Evolutionary conservation across 495 filamentous ascomycete genomes (phyloP), one percentile per base, ranked within the genome.

Genomic region (Aspergillus cristatus): DNA sequence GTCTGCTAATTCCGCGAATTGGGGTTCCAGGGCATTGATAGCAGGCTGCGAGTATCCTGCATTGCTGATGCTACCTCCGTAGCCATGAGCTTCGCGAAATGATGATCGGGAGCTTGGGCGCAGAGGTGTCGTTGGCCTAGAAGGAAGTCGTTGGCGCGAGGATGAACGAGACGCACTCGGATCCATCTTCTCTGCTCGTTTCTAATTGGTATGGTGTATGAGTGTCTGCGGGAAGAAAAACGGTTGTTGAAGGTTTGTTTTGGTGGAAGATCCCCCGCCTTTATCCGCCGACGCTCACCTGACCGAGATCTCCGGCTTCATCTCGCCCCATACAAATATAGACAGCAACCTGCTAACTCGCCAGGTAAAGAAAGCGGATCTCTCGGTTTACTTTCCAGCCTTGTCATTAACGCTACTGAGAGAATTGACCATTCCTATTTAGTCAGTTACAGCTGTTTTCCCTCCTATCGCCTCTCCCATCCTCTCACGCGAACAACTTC

Each of bases 1-100:
- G 60, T 97, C 93, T 7, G 86, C 82, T 2, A 98, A 69, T 62
- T 98, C 91, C 18, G 87, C 90, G 53, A 97, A 97, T 8, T 82
- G 80, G 0, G 84, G 84, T 55, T 94, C 85, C 41, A 97, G 74
- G 6, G 71, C 63, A 47, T 90, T 86, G 41, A 97, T 77, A 3
- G 90, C 87, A 46, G 81, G 78, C 11, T 78, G 62, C 3, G 72
- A 76, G 34, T 79, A 63, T 39, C 60, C 54, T 20, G 57, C 41
- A 39, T 51, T 53, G 28, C 60, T 52, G 47, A 63, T 58, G 39
- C 53, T 60, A 28, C 47, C 46, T 20, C 70, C 68, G 50, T 72
- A 65, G 32, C 74, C 77, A 34, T 80, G 71, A 20, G 71, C 67
- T 42, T 86, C 82, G 49, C 86, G 82, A 32, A 95, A 70, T 8